These are phyloP conservation scores for Nemania sp. DNA, from an alignment of 2,329 filamentous ascomycete species.

Conservation along the genomic window DNA sequence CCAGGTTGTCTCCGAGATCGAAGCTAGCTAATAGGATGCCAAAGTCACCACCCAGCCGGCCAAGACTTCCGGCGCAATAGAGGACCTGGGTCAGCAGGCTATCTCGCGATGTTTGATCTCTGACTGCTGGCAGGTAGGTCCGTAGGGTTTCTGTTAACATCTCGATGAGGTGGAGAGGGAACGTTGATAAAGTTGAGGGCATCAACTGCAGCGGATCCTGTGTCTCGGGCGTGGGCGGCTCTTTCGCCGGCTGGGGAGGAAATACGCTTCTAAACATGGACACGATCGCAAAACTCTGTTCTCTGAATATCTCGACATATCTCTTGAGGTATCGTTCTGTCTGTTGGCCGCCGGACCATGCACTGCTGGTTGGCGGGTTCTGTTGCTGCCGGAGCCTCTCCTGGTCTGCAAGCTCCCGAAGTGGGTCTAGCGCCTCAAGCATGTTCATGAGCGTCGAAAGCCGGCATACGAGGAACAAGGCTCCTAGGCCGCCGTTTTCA, in stretches of 20 bases:
- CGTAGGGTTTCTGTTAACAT: conserved; percentile 78
- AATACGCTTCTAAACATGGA: conserved; percentile 95
- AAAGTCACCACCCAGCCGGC: conserved; percentile 89
- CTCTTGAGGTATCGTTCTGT: conserved; percentile 93
- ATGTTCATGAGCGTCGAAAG: conserved; percentile 78
- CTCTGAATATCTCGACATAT: conserved; percentile 95
- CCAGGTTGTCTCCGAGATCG: conserved; percentile 49
- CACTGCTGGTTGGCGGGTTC: conserved; percentile 43
- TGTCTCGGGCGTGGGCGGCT: conserved; percentile 26
- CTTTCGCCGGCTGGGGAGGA: conserved; percentile 47
- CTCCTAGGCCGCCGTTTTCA: conserved; percentile 74
- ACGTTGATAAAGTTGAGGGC: conserved; percentile 79
- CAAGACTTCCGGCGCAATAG: conserved; percentile 90
- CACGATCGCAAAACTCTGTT: conserved; percentile 94
- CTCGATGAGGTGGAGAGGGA: conserved; percentile 80
- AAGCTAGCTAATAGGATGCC: conserved; percentile 78
- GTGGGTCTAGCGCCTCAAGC: conserved; percentile 80
- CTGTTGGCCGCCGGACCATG: conserved; percentile 78
- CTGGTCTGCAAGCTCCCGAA: conserved; percentile 88
- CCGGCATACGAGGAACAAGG: conserved; percentile 85
- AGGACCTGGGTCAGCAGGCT: conserved; percentile 90
- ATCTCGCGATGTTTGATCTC: conserved; percentile 78
- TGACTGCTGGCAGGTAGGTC: conserved; percentile 78
- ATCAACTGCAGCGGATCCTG: conserved; percentile 59
- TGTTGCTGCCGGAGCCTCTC: conserved; percentile 62